These are phyloP conservation scores for Russula dissimulans DNA, from an alignment of 768 basidiomycete species.

Conservation along the genomic window DNA sequence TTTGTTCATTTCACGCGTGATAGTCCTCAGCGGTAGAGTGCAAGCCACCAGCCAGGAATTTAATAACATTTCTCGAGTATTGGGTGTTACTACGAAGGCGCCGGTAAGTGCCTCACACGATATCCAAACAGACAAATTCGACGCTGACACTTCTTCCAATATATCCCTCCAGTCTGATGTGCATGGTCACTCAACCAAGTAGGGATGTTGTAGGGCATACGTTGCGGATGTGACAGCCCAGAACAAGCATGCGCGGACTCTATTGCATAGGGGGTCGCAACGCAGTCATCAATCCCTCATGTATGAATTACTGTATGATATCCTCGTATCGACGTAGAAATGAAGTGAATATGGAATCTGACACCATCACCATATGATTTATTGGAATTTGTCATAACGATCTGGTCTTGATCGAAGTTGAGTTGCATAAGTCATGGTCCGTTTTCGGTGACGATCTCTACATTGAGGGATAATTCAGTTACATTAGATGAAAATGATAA, in stretches of 20 bases:
- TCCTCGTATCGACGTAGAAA: too few relatives aligned
- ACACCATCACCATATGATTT: too few relatives aligned
- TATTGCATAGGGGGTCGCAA: neutral
- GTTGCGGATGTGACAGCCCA: neutral
- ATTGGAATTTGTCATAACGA: neutral
- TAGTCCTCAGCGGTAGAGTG: constrained; percentile 40
- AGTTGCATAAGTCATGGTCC: too few relatives aligned
- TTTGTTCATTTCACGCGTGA: neutral
- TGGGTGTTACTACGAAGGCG: constrained; percentile 31
- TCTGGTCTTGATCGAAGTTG: neutral
- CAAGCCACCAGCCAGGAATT: constrained; percentile 44
- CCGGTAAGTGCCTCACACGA: constrained; percentile 25
- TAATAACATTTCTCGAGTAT: constrained; percentile 33
- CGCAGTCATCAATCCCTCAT: neutral
- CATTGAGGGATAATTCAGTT: too few relatives aligned
- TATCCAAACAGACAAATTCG: neutral
- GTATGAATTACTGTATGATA: too few relatives aligned
- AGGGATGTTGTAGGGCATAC: neutral
- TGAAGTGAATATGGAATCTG: too few relatives aligned
- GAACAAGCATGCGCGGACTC: neutral
- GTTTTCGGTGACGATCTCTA: too few relatives aligned
- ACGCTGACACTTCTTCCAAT: neutral
- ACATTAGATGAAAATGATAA: too few relatives aligned
- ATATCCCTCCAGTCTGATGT: constrained; percentile 23
- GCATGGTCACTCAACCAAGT: constrained; percentile 24